Base-by-base conservation (phyloP, 2,329 filamentous ascomycete genomes). In the Arthroderma sp. region DNA sequence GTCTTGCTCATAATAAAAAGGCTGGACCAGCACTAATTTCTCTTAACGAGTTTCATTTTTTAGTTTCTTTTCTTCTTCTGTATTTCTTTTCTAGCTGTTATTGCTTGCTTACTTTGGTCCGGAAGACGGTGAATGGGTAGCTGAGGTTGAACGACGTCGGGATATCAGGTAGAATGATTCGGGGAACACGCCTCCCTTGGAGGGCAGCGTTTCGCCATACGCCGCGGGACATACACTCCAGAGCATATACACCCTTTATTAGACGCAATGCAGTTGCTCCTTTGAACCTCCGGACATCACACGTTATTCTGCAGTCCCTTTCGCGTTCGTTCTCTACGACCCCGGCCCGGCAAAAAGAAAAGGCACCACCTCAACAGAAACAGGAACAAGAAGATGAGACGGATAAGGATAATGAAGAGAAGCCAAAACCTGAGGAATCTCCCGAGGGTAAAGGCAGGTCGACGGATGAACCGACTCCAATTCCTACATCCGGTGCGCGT, bases 121-220 rank as follows among this genome's bases (percentile, higher is more conserved):
- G 43, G 37, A 33, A 41, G 38, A 45, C 27, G 36, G 28, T 36
- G n/a, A 32, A 36, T 40, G 36, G 11, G 41, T 36, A 38, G 41
- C 34, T 31, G 22, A 36, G 30, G 15, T 11, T 5, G 11, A 6
- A 37, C 15, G 15, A 22, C 15, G 28, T 15, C 38, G n/a, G 30
- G 30, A 39, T 15, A 33, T 36, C 36, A 43, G 46, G 49, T 58
- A 73, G 66, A 63, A 82, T 82, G 78, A 70, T 78, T 61, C 76
- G 77, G 68, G 72, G 75, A 57, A 75, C 77, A 64, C 74, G 73
- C 53, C 64, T 80, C 58, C 74, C 77, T 66, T 82, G 78, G 78
- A 74, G 78, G 68, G 67, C 69, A 63, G 76, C 75, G 55, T 68
- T 77, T 57, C 70, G 69, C 52, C 67, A 68, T 54, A 67, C 69